Conservation (phyloP, 176 grass and related monocot species). For the Eleusine coracana region DNA sequence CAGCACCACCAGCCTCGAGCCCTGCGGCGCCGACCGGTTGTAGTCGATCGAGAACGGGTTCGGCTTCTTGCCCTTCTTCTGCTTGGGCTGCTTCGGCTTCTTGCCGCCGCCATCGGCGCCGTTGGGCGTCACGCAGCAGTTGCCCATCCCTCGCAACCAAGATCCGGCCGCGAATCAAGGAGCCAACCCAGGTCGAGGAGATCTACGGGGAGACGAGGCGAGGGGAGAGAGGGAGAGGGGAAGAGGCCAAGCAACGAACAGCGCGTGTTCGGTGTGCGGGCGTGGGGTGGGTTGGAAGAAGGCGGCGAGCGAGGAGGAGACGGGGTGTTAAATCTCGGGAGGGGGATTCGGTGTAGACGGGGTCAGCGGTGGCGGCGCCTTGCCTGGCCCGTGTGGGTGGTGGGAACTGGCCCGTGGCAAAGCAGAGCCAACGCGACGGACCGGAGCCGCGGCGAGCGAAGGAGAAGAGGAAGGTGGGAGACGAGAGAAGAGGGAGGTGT, state of each 20-base stretch:
- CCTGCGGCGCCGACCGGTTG: conserved; percentile 52
- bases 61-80: conserved; percentile 75
- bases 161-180: conserved; percentile 38
- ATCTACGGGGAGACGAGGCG: conserved; percentile 16
- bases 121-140: conserved; percentile 62
- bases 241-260: conserved; percentile 33
- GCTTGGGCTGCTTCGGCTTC: conserved; percentile 52
- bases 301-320: conserved; percentile 5
- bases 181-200: conserved; percentile 6
- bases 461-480: not conserved
- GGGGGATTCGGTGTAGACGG: conserved; percentile 45
- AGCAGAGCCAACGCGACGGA: conserved; percentile 37
- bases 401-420: conserved; percentile 48
- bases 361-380: conserved; percentile 54
- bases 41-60: conserved; percentile 88
- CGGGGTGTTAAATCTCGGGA: conserved; percentile 42
- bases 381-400: conserved; percentile 35
- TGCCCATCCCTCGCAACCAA: conserved; percentile 57
- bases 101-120: conserved; percentile 17
- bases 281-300: not conserved
- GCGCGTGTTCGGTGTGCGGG: conserved; percentile 40
- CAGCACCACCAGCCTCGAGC: conserved; percentile 50
- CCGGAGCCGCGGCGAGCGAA: not conserved
- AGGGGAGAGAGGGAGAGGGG: not conserved
- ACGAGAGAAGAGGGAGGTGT: not conserved